Conservation (phyloP, 768 basidiomycete genomes). For the Collybiopsis confluens region DNA sequence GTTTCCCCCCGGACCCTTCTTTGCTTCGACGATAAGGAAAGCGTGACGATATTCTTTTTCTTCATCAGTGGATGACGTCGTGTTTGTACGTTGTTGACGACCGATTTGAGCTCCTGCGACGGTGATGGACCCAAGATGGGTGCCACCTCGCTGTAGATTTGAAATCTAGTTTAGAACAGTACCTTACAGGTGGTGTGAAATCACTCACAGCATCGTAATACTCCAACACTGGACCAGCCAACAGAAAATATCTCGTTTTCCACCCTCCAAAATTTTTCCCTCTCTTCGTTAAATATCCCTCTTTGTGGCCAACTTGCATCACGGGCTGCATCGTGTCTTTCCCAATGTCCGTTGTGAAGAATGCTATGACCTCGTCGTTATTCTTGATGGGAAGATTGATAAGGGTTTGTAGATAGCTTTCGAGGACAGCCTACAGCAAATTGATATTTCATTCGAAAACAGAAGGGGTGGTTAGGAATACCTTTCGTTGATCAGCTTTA, state of each 20-base stretch:
- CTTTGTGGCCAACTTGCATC: constrained; percentile 80
- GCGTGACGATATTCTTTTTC: constrained; percentile 96
- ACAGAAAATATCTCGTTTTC: constrained; percentile 94
- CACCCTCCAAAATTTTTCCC: constrained; percentile 98
- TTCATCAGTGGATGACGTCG: constrained; percentile 56
- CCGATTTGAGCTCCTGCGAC: constrained; percentile 96
- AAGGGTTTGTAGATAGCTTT: constrained; percentile 82
- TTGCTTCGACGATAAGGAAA: constrained; percentile 92
- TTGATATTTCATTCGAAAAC: constrained; percentile 8
- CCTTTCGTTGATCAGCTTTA: constrained; percentile 95
- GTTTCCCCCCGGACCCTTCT: constrained; percentile 63
- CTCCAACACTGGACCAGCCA: constrained; percentile 85
- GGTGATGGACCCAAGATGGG: constrained; percentile 84
- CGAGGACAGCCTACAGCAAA: constrained; percentile 57
- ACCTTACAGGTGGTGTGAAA: constrained; percentile 8
- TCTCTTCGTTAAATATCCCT: constrained; percentile 93
- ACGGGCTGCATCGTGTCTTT: constrained; percentile 73
- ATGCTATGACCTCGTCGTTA: constrained; percentile 86
- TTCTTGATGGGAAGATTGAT: constrained; percentile 80
- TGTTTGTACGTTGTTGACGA: constrained; percentile 73
- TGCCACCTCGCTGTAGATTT: constrained; percentile 81
- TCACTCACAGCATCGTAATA: constrained; percentile 91
- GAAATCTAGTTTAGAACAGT: constrained; percentile 13
- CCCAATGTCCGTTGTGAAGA: constrained; percentile 87
- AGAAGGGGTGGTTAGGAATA: constrained; percentile 23